phyloP scores from a whole-genome alignment of 768 basidiomycete species.

The Lentinula aciculospora region DNA sequence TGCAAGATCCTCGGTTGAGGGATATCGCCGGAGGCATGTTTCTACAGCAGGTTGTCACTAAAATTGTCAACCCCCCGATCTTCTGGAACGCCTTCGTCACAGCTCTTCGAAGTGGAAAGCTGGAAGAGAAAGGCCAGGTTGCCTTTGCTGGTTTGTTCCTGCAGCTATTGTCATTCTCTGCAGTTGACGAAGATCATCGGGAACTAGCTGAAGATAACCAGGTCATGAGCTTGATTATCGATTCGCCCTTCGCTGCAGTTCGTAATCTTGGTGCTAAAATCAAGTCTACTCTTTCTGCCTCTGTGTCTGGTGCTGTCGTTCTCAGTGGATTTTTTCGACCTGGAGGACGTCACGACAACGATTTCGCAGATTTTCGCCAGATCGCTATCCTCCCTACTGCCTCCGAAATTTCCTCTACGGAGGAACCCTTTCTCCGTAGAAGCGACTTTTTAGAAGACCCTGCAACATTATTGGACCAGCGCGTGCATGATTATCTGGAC shows the following conservation, averaged over 20 bases:
- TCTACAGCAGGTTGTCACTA: conserved; percentile 30
- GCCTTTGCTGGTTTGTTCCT: conserved; percentile 46
- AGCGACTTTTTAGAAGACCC: conserved; percentile 39
- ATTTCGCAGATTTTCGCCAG: conserved; percentile 52
- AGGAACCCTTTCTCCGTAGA: conserved; percentile 44
- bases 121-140: conserved; percentile 28
- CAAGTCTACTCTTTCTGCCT: conserved; percentile 28
- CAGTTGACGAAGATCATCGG: conserved; percentile 23
- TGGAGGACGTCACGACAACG: conserved; percentile 69
- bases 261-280: conserved; percentile 29
- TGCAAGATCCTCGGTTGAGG: conserved; percentile 31
- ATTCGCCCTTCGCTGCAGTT: conserved; percentile 19
- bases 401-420: conserved; percentile 43
- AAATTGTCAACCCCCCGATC: conserved; percentile 44
- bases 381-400: conserved; percentile 60
- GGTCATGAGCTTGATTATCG: conserved; percentile 17
- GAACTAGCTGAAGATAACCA: conserved; percentile 21
- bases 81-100: conserved; percentile 39
- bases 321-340: conserved; percentile 28
- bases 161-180: conserved; percentile 36
- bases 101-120: conserved; percentile 26
- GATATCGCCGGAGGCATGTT: conserved; percentile 36
- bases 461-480: conserved; percentile 24
- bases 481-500: conserved; percentile 48
- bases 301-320: conserved; percentile 19